phyloP scores from a whole-genome alignment of 768 basidiomycete genomes.

The Macrolepiota fuliginosa region DNA sequence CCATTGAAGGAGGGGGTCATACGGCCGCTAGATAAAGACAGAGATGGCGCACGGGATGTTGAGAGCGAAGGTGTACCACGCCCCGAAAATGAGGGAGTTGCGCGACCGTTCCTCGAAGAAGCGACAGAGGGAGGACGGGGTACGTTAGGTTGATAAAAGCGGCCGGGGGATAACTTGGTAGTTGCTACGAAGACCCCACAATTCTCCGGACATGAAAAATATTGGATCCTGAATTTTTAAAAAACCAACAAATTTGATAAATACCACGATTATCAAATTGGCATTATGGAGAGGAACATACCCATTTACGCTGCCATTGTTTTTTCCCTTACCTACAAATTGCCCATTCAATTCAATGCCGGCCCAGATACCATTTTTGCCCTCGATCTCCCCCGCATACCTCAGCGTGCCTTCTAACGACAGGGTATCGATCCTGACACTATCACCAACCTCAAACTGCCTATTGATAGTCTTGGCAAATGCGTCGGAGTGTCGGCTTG shows the following conservation, averaged over 20 bases:
- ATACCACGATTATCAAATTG: constrained; percentile 2
- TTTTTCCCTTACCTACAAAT: constrained; percentile 91
- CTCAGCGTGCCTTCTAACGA: constrained; percentile 84
- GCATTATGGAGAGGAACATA: constrained; percentile 40
- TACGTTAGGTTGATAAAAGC: constrained; percentile 17
- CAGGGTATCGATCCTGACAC: constrained; percentile 82
- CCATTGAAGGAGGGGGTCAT: constrained; percentile 42
- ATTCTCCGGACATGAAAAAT: constrained; percentile 80
- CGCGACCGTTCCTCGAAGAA: constrained; percentile 62
- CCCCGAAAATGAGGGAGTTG: constrained; percentile 56
- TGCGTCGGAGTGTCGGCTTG: constrained; percentile 67
- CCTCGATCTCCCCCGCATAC: constrained; percentile 83
- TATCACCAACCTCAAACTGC: constrained; percentile 71
- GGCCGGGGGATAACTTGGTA: constrained; percentile 75
- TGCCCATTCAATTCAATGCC: constrained; percentile 88
- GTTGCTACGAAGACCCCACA: constrained; percentile 92
- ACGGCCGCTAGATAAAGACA: constrained; percentile 37
- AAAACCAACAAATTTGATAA: constrained; percentile 1
- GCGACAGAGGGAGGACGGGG: constrained; percentile 78
- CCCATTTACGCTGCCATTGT: constrained; percentile 89
- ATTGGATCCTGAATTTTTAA: constrained; percentile 57
- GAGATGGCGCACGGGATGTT: constrained; percentile 32
- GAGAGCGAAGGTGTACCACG: constrained; percentile 49
- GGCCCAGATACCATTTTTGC: constrained; percentile 89
- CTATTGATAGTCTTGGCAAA: constrained; percentile 40